Evolutionary conservation across 2,329 filamentous ascomycete species (phyloP), one percentile per base, ranked within the genome.

Genomic region (Camillea tinctor): DNA sequence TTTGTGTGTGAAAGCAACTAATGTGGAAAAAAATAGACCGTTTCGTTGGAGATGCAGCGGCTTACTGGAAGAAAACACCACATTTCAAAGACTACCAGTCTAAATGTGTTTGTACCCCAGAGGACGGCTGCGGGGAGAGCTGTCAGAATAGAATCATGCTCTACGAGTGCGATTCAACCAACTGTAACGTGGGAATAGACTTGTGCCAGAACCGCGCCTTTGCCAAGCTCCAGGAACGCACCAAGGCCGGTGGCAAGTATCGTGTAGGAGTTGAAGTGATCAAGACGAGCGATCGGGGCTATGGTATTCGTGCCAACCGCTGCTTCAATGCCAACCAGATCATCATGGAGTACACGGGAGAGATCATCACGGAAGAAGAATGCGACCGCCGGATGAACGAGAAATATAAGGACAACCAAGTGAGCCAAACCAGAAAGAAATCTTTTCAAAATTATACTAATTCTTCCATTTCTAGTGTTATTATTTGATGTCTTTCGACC

Each of bases 401-500:
- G 64, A 85, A 90, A 60, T 99, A 99, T 79, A 96, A 95, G 75
- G 86, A 97, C 73, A 96, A 97, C 69, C 89, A 95, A 78, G 93
- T 96, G 74, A 75, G 86, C 20, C n/a, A n/a, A n/a, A 40, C 55
- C 20, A 24, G 22, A 56, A 22, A 24, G 68, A 60, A 58, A 58
- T 62, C 44, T 20, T 56, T 21, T 49, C 5, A 20, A 56, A 51
- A 62, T 65, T 67, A 60, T 57, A 19, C 26, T 20, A 52, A n/a
- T 11, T 4, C 2, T 44, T n/a, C n/a, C 36, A 17, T n/a, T 17
- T 17, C 23, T 68, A 97, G 91, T 97, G 93, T 76, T 98, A 97
- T 76, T 99, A 99, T 75, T 81, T 99, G 54, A 99, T 99, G 95
- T 93, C 92, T 58, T 97, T 98, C 73, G 93, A 98, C 72, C 93